Evolutionary conservation across 177 flowering plant genomes (phyloP), one percentile per base, ranked within the genome.

Genomic region (Vitis hybrid): DNA sequence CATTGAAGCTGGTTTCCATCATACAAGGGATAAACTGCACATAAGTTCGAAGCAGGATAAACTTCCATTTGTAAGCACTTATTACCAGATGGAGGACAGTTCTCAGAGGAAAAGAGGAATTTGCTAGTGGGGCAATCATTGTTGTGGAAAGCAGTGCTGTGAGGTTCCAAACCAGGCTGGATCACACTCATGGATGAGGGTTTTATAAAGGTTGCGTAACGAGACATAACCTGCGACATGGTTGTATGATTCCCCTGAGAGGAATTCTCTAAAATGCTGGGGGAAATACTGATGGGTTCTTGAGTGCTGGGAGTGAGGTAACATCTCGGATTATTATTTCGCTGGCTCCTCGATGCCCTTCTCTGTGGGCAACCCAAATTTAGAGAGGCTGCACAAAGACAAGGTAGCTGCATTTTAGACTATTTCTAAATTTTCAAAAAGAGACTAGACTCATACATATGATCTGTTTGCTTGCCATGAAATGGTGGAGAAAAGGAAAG

Each of bases 281-380:
- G 20, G 49, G 71, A 45, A 22, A 48, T 50, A 48, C 19, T 15
- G 18, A 58, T 3, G 14, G 63, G 66, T 58, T 77, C 77, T 50
- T 72, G 77, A 59, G 19, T 13, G 59, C 51, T 34, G 18, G 69
- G 56, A 52, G 52, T 73, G 16, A 83, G 80, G 64, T 83, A 83
- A 63, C 67, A 73, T 50, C 74, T 71, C 1, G 77, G 70, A 34
- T 29, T 55, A 67, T 34, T 63, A 58, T 78, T 70, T 45, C 83
- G 51, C 53, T 83, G 80, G 74, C 86, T 83, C 69, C 86, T 78
- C 11, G 82, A 74, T 3, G 86, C 67, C 63, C 73, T 78, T 74
- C 80, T 68, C 5, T 83, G 81, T 12, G 65, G 74, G 66, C 86
- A 83, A 12, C 86, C 86, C 74, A 83, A 67, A 74, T 77, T 72